Evolutionary conservation across 768 basidiomycete genomes (phyloP), one percentile per base, ranked within the genome.

Genomic region (Leccinum barrowsii): DNA sequence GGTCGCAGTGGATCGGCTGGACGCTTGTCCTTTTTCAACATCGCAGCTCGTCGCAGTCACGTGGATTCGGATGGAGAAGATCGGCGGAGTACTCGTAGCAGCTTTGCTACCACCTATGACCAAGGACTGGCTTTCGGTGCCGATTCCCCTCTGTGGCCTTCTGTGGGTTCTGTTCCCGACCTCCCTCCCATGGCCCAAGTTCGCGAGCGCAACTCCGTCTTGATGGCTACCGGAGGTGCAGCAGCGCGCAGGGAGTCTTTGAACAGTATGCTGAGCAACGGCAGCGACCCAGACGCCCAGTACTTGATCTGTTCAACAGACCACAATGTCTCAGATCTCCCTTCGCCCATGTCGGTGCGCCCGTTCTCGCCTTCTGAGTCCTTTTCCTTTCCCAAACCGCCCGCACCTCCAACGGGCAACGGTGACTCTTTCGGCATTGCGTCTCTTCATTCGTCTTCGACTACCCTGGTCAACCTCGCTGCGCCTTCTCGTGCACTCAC

Each of bases 371-470:
- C 85, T 11, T 81, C 82, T 17, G 87, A 89, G 67, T 80, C 82
- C 5, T 89, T 86, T 71, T 71, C 83, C 8, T 89, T 89, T 76
- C 87, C 87, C 3, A 81, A 81, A 55, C 87, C 87, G 2, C 85
- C 85, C 4, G 65, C n/a, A 13, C 60, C 54, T 1, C 55, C 37
- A 2, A 7, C 48, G 7, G 22, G 51, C 11, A 11, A 54, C 13
- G 8, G 26, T 11, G 55, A 59, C 28, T 50, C 60, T 32, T 50
- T 55, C 49, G 26, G 37, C 24, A 2, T 49, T 46, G 6, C 1
- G 1, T 66, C 66, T 28, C 15, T 59, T 22, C 50, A 4, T 24
- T 65, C 67, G 13, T 63, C 70, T 49, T 52, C 44, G 22, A 21
- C 56, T 13, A 67, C 67, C 17, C 64, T 69, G 17, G 50, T 66